Evolutionary conservation across 2,329 filamentous ascomycete species (phyloP).

Genomic region (Lachnellula willkommii): DNA sequence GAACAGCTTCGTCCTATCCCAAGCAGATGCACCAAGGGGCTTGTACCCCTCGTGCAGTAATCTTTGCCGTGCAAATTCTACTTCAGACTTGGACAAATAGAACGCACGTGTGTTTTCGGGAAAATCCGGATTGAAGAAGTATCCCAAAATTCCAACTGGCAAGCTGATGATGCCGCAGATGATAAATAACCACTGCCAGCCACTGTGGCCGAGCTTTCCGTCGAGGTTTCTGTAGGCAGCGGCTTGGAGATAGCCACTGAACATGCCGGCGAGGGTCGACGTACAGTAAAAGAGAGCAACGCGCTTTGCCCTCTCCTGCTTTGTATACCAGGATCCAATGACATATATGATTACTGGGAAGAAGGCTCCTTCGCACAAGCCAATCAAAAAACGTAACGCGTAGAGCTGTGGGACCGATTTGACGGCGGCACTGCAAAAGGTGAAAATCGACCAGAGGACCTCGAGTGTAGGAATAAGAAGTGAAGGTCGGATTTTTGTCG

Average conservation of each 20-base stretch:
- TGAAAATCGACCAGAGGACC: constrained; percentile 24
- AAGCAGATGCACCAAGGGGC: constrained; percentile 18
- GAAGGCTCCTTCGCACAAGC: constrained; percentile 30
- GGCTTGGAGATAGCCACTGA: constrained; percentile 39
- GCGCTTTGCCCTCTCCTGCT: constrained; percentile 45
- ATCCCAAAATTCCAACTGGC: constrained; percentile 49
- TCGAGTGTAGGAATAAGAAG: constrained; percentile 19
- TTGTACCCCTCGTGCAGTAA: constrained; percentile 19
- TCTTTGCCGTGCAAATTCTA: constrained; percentile 14
- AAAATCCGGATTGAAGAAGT: constrained; percentile 40
- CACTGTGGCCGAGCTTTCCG: constrained; percentile 32
- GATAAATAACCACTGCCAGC: constrained; percentile 43
- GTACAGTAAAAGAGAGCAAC: constrained; percentile 50
- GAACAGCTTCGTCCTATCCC: constrained; percentile 23
- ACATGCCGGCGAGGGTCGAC: constrained; percentile 45
- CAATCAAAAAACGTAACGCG: constrained; percentile 40
- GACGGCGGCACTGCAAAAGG: constrained; percentile 21
- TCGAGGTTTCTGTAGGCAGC: constrained; percentile 37
- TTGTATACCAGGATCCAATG: constrained; percentile 43
- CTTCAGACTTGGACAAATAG: constrained; percentile 29
- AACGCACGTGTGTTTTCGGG: constrained; percentile 37
- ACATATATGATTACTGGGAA: constrained; percentile 34
- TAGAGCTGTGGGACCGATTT: constrained; percentile 36
- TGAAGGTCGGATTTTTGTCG: constrained; percentile 24
- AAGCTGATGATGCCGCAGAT: constrained; percentile 50